Percentiles rank a stretch among this genome's conserved stretches.
Evolutionary conservation across 768 basidiomycete genomes (phyloP).

Genomic region (Inosperma sp.): DNA sequence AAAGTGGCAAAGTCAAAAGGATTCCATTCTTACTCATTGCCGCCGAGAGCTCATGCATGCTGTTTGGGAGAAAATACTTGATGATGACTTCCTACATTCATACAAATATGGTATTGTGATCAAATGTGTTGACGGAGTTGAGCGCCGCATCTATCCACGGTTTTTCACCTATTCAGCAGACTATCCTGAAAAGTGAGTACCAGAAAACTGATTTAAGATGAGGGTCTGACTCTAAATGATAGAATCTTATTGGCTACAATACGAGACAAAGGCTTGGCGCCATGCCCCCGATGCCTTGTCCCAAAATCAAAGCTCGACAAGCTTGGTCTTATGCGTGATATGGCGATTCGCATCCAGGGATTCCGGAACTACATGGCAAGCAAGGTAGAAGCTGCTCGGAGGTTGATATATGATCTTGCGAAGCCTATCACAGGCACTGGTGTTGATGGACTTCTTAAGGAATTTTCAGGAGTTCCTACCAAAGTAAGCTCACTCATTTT

Average conservation of each 20-base stretch:
- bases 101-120: conserved; percentile 34
- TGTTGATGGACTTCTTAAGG: conserved; percentile 17
- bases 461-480: conserved; percentile 17
- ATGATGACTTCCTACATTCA: conserved; percentile 20
- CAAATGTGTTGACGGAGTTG: conserved; percentile 28
- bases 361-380: conserved; percentile 8
- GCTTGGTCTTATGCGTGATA: conserved; percentile 27
- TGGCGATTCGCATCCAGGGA: background rate
- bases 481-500: conserved; percentile 12
- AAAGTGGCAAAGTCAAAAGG: conserved; percentile 6
- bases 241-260: conserved; percentile 32
- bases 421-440: conserved; percentile 1
- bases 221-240: background rate
- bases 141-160: conserved; percentile 29
- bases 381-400: background rate
- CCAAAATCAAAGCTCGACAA: conserved; percentile 23
- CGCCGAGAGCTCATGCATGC: conserved; percentile 18
- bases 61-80: conserved; percentile 15
- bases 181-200: conserved; percentile 39
- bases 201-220: background rate
- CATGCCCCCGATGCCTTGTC: conserved; percentile 34
- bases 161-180: conserved; percentile 35
- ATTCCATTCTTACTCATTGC: conserved; percentile 21
- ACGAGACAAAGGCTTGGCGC: conserved; percentile 33
- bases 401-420: conserved; percentile 4